Evolutionary conservation across 345 rosid genomes (phyloP), one percentile per base, ranked within the genome.

Genomic region (Populus deltoides): DNA sequence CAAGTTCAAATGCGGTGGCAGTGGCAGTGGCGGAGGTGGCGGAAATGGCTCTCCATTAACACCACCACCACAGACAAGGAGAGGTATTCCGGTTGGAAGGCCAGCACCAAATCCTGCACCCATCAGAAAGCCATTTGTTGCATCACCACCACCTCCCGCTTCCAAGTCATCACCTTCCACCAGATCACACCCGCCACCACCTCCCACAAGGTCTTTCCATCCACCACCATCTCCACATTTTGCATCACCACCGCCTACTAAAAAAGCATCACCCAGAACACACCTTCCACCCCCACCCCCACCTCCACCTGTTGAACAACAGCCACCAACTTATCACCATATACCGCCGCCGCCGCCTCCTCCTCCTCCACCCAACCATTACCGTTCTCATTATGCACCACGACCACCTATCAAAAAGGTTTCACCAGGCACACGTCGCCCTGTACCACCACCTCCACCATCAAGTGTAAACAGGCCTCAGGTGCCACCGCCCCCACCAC

Each of bases 81-180:
- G 77, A 74, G 82, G 79, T 66, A n/a, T 86, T 35, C 90, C 91
- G 0, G 53, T 45, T 20, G 61, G 74, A 7, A 84, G 75, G 68
- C 88, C 90, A 17, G 68, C 86, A 1, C 90, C 90, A 0, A 69
- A 74, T 8, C 76, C 31, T 9, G 36, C 82, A 8, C 74, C 71
- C 10, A 27, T 83, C 0, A 81, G 73, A 22, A 78, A 53, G 45
- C 66, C 81, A 38, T 1, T 51, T 29, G 1, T 65, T 38, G 68
- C 71, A 51, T 73, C 82, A 8, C 87, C 91, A 12, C 88, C 91
- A 17, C 89, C 90, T 0, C 86, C 91, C 24, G 67, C 84, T 4
- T 88, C 85, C 33, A 78, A 77, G 76, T 86, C 87, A 67, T 87
- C 90, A 1, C 86, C 93, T 63, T 80, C 88, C 17, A 57, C 71